Base-by-base conservation (phyloP, 176 grass and related monocot genomes). In the Canna indica region DNA sequence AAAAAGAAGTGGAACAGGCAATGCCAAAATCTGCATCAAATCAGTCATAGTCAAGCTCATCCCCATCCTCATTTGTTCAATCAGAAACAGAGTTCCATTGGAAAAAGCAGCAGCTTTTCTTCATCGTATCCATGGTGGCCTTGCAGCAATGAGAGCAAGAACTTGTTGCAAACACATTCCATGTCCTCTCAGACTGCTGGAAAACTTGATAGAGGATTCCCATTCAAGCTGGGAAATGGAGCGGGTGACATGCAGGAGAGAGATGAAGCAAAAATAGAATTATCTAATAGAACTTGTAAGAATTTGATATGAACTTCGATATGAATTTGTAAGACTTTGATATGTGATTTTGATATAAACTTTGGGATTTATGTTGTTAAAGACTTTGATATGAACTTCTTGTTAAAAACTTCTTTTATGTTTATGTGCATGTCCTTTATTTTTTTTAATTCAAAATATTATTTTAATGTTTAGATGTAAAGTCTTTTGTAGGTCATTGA, bases 1-100 rank as follows among this genome's bases (percentile, higher is more conserved):
- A 91, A 79, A 52, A 83, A 81, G 59, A 96, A 96, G 85, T 96
- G 92, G 92, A 88, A 87, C 73, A 75, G 85, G 67, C 58, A 91
- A 33, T 96, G 92, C 73, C 73, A 65, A 63, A 91, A 76, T 73
- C 85, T 96, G 64, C 92, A 96, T 68, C 71, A 83, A 22, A 73
- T 33, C 35, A 64, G 64, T 70, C 64, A 46, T 47, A 73, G 59
- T 59, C 33, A 32, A 24, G 56, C 73, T 79, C 82, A 72, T 20
- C 70, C 79, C 36, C 78, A 72, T 65, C 65, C 69, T 67, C 38
- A 72, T 22, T 73, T 56, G 25, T 73, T 85, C 31, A 76, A 35
- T 36, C 60, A 66, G 26, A 45, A 31, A 12, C 65, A 60, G 36
- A 45, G 22, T 11, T 13, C 56, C 24, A 15, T 45, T 33, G 64